phyloP scores from a whole-genome alignment of 495 filamentous ascomycete species.

The Hypomontagnella monticulosa region DNA sequence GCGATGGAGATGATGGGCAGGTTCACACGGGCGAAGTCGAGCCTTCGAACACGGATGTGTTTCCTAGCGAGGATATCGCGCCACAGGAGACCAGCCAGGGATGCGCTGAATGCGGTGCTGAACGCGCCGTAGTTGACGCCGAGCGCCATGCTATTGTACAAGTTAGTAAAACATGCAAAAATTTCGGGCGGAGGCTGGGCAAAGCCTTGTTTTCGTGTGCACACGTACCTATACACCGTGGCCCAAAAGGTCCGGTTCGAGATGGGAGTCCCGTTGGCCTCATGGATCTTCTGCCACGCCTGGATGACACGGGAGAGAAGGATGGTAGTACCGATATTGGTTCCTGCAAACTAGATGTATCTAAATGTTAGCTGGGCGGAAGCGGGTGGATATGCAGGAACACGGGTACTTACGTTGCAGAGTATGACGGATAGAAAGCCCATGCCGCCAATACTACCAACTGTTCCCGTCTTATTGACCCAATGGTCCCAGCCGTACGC shows the following conservation, averaged over 20 bases:
- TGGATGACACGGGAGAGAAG: conserved; percentile 72
- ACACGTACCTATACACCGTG: conserved; percentile 61
- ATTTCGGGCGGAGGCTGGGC: not conserved
- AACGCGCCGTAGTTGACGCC: conserved; percentile 77
- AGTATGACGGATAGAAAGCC: conserved; percentile 72
- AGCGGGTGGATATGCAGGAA: conserved; percentile 1
- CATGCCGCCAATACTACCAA: conserved; percentile 73
- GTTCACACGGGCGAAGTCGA: conserved; percentile 71
- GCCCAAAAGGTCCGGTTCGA: conserved; percentile 70
- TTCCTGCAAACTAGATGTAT: conserved; percentile 67
- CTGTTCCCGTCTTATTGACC: conserved; percentile 70
- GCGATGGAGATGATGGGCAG: conserved; percentile 72
- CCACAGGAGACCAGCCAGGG: conserved; percentile 73
- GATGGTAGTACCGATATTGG: conserved; percentile 76
- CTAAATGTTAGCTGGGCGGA: conserved; percentile 19
- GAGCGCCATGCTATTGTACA: conserved; percentile 64
- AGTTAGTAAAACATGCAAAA: conserved; percentile 1
- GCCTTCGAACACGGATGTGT: conserved; percentile 64
- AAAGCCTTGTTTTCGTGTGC: not conserved
- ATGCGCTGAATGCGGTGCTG: conserved; percentile 71
- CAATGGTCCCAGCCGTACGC: conserved; percentile 74
- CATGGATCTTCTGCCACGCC: conserved; percentile 66
- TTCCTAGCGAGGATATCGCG: conserved; percentile 71
- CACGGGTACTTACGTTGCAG: conserved; percentile 66
- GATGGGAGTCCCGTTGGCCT: conserved; percentile 53